A percentile compares a stretch with the other conserved stretches of the same genome.
phyloP scores from a whole-genome alignment of 257 asterid species.

The Hygrophila difformis region DNA sequence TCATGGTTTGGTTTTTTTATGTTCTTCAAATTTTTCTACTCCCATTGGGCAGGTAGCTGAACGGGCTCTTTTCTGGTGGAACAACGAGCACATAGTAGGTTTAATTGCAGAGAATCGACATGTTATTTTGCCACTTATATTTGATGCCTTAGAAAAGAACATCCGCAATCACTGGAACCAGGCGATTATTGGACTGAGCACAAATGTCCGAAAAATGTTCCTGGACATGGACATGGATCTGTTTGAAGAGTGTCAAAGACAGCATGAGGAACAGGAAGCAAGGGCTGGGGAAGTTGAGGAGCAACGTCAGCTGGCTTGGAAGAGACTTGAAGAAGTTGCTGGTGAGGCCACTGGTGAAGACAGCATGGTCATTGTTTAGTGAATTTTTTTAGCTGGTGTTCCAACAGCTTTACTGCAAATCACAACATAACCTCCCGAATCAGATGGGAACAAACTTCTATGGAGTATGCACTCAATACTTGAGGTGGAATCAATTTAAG shows the following conservation, averaged over 20 bases:
- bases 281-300: constrained; percentile 42
- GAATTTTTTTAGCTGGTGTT: constrained; percentile 5
- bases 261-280: constrained; percentile 52
- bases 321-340: constrained; percentile 76
- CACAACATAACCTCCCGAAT: not conserved
- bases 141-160: constrained; percentile 65
- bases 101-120: constrained; percentile 70
- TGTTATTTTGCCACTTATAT: constrained; percentile 65
- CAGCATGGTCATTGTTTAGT: constrained; percentile 15
- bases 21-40: not conserved
- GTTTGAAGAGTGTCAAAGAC: constrained; percentile 65
- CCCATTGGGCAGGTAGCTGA: constrained; percentile 68
- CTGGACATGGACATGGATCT: constrained; percentile 73
- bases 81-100: constrained; percentile 77
- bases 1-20: not conserved
- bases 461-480: not conserved
- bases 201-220: constrained; percentile 79
- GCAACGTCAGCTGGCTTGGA: constrained; percentile 54
- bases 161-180: constrained; percentile 79
- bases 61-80: constrained; percentile 91
- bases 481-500: constrained; percentile 1
- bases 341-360: constrained; percentile 22
- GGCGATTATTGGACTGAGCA: constrained; percentile 70
- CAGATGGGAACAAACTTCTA: constrained; percentile 10
- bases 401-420: not conserved